Conservation (phyloP, 2,329 filamentous ascomycete genomes). For the Stenocarpella maydis region DNA sequence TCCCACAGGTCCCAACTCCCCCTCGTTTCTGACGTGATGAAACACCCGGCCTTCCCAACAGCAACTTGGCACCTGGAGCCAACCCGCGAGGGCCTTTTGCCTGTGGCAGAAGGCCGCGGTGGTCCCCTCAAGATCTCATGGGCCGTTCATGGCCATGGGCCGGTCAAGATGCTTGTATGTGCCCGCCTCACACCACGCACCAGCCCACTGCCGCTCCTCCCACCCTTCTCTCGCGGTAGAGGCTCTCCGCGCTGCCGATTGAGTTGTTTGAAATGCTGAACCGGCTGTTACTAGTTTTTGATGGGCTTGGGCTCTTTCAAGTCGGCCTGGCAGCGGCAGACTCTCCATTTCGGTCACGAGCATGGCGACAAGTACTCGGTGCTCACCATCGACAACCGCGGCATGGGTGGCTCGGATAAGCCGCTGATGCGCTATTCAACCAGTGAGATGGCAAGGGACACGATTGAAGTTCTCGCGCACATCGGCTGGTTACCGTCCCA, state of each 20-base stretch:
- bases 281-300: slow-evolving; percentile 65
- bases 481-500: slow-evolving; percentile 67
- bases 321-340: slow-evolving; percentile 83
- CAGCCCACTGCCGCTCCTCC: neutral
- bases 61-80: slow-evolving; percentile 76
- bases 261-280: slow-evolving; percentile 19
- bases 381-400: slow-evolving; percentile 84
- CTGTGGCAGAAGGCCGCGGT: slow-evolving; percentile 74
- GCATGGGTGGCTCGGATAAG: slow-evolving; percentile 82
- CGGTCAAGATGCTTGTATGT: slow-evolving; percentile 77
- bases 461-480: slow-evolving; percentile 73
- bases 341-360: slow-evolving; percentile 80
- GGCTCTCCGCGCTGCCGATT: neutral
- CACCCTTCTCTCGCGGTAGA: neutral
- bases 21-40: slow-evolving; percentile 64
- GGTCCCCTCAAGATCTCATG: slow-evolving; percentile 80
- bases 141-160: slow-evolving; percentile 81
- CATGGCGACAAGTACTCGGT: slow-evolving; percentile 73
- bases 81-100: slow-evolving; percentile 64
- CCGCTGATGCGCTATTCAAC: slow-evolving; percentile 82
- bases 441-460: slow-evolving; percentile 83
- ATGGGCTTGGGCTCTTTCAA: slow-evolving; percentile 79
- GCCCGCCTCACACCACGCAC: slow-evolving; percentile 17
- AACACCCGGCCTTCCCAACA: slow-evolving; percentile 72
- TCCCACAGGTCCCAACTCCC: slow-evolving; percentile 42